phyloP scores from a whole-genome alignment of 768 basidiomycete species.

The Psilocybe subaeruginosa region DNA sequence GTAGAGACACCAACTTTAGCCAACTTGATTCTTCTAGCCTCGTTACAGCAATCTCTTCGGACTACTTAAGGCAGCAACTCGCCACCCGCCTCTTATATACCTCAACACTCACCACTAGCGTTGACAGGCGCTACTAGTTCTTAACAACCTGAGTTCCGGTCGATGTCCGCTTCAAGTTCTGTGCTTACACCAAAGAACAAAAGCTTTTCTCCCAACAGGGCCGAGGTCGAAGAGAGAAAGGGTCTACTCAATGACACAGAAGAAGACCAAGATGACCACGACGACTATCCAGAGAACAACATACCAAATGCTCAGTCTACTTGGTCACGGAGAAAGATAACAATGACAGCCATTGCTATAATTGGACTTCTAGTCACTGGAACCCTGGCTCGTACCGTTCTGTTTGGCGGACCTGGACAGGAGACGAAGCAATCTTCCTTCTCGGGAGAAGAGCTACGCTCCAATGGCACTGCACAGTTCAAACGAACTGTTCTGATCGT shows the following conservation, averaged over 20 bases:
- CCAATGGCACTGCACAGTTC: conserved; percentile 85
- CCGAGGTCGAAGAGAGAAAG: conserved; percentile 37
- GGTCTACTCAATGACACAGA: conserved; percentile 36
- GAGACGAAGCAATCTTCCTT: conserved; percentile 32
- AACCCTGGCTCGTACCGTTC: conserved; percentile 38
- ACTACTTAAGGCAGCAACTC: too few relatives aligned
- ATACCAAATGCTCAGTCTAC: conserved; percentile 6
- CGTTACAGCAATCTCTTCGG: too few relatives aligned
- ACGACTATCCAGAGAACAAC: conserved; percentile 27
- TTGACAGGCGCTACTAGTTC: not conserved
- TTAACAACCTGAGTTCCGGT: not conserved
- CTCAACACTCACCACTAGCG: not conserved
- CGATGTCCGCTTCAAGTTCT: conserved; percentile 4
- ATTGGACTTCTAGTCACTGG: conserved; percentile 48
- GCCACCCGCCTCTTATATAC: not conserved
- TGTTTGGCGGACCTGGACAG: conserved; percentile 28
- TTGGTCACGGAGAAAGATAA: conserved; percentile 44
- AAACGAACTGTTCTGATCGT: conserved; percentile 82
- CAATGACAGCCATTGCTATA: conserved; percentile 38
- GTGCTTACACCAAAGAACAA: conserved; percentile 2
- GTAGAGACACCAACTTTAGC: not conserved
- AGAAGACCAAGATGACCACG: conserved; percentile 24
- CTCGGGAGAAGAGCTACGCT: conserved; percentile 47
- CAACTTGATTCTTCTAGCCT: too few relatives aligned
- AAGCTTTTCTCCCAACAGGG: not conserved